phyloP scores from a whole-genome alignment of 345 rosid genomes.

The Hibiscus tridactylites region DNA sequence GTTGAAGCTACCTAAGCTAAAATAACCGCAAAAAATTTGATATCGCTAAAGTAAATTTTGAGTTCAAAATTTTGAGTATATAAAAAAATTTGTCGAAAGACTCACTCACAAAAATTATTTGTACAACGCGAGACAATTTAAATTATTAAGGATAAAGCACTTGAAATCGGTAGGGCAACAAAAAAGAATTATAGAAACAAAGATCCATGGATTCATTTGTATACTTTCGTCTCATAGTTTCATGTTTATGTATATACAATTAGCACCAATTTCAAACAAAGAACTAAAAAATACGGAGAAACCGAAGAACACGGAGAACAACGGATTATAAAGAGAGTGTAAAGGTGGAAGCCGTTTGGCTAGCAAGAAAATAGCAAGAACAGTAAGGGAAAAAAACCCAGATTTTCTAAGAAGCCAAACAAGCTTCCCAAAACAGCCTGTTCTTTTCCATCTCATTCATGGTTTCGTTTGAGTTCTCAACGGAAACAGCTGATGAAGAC shows the following conservation, averaged over 20 bases:
- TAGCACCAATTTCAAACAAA: background rate
- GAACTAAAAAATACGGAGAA: background rate
- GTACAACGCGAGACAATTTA: too few species aligned
- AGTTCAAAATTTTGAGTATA: too few species aligned
- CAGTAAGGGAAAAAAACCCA: background rate
- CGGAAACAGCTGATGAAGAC: conserved; percentile 25
- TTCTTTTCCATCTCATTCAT: conserved; percentile 59
- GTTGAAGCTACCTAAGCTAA: too few species aligned
- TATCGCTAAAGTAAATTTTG: too few species aligned
- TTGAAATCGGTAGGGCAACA: too few species aligned
- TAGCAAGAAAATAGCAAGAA: background rate
- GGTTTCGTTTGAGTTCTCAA: conserved; percentile 21
- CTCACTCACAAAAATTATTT: too few species aligned
- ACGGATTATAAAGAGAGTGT: background rate
- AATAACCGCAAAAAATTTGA: too few species aligned
- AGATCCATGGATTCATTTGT: background rate
- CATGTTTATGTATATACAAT: background rate
- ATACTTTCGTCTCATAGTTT: background rate
- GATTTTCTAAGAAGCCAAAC: conserved; percentile 55
- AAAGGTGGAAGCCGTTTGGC: background rate
- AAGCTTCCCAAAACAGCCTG: conserved; percentile 80
- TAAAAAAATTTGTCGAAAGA: too few species aligned
- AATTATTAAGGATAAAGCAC: too few species aligned
- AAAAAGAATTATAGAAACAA: background rate
- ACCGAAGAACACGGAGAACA: background rate